Percentiles rank a stretch among this genome's conserved stretches.
Evolutionary conservation across 2,329 filamentous ascomycete genomes (phyloP).

Genomic region (Aphanocladium album): DNA sequence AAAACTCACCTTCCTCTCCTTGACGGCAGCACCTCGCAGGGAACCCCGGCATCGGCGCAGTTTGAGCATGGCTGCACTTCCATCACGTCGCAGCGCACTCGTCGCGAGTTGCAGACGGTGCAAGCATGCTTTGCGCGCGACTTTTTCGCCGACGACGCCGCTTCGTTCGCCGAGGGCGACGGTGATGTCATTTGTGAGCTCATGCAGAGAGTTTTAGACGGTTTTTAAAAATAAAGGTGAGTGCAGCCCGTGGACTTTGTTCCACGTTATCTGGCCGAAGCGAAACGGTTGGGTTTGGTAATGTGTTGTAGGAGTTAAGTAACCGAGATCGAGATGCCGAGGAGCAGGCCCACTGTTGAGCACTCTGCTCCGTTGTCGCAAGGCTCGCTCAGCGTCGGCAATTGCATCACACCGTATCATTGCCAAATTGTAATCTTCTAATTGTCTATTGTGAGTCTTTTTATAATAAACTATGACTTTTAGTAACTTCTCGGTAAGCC

Average conservation of each 20-base stretch:
- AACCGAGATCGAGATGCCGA: constrained; percentile 13
- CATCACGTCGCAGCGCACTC: constrained; percentile 32
- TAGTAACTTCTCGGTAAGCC: constrained; percentile 63
- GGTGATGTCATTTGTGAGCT: constrained; percentile 9
- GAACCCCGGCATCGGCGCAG: constrained; percentile 22
- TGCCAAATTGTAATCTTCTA: not conserved
- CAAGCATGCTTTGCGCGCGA: constrained; percentile 32
- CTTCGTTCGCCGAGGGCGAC: constrained; percentile 9
- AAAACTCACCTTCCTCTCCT: constrained; percentile 27
- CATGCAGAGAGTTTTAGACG: not conserved
- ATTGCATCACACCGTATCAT: not conserved
- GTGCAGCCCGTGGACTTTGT: not conserved
- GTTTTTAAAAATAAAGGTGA: not conserved
- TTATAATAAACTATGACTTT: not conserved
- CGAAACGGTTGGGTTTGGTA: not conserved
- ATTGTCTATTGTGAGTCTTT: not conserved
- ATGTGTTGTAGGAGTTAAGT: constrained; percentile 10
- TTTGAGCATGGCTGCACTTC: constrained; percentile 30
- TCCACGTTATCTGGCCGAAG: not conserved
- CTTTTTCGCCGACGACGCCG: constrained; percentile 26
- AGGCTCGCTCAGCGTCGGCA: not conserved
- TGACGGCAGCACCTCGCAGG: constrained; percentile 30
- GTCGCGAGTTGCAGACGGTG: constrained; percentile 29
- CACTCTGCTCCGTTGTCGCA: not conserved
- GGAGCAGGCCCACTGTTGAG: not conserved